phyloP scores from a whole-genome alignment of 495 filamentous ascomycete genomes.

The Recurvomyces mirabilis region DNA sequence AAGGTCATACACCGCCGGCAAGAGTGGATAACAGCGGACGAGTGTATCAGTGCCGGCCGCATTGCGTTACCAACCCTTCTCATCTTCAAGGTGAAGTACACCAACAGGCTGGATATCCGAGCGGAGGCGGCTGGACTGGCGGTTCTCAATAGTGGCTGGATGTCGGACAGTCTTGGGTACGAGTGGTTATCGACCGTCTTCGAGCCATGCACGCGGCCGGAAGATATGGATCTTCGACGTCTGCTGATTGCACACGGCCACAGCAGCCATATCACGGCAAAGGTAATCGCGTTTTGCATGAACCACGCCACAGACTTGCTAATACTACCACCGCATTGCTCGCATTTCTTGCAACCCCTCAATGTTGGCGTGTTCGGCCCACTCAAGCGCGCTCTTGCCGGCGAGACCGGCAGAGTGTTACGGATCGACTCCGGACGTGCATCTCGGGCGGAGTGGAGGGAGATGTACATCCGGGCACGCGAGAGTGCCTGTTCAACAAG shows the following conservation, averaged over 20 bases:
- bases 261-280: conserved; percentile 13
- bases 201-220: conserved; percentile 2
- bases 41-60: conserved; percentile 12
- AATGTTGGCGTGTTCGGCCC: conserved; percentile 13
- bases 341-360: conserved; percentile 14
- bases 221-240: neutral
- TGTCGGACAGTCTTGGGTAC: conserved; percentile 1
- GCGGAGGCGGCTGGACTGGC: neutral
- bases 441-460: conserved; percentile 7
- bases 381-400: conserved; percentile 10
- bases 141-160: conserved; percentile 16
- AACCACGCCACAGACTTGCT: conserved; percentile 13
- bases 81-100: conserved; percentile 18
- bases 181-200: conserved; percentile 12
- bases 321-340: conserved; percentile 14
- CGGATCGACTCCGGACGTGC: conserved; percentile 6
- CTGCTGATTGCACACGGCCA: conserved; percentile 17
- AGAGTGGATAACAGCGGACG: conserved; percentile 17
- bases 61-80: conserved; percentile 8
- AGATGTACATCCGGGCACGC: conserved; percentile 6
- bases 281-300: conserved; percentile 9
- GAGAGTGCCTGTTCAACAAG: neutral
- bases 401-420: conserved; percentile 4
- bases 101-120: conserved; percentile 3
- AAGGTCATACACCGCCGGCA: conserved; percentile 7